Evolutionary conservation across 768 basidiomycete species (phyloP).

Genomic region (Tulasnella sp.): DNA sequence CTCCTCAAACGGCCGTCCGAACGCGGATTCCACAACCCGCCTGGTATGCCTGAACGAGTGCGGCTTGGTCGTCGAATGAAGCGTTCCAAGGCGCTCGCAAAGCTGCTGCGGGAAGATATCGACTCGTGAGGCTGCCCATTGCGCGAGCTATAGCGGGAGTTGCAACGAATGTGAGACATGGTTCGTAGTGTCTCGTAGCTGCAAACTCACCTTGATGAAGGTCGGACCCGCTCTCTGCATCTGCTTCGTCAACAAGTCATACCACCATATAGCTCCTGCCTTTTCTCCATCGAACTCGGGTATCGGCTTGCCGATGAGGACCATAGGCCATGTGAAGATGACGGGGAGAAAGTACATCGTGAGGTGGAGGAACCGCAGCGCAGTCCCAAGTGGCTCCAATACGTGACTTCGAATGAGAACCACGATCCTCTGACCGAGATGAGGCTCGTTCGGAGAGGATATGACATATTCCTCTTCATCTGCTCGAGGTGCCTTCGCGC

Average conservation of each 20-base stretch:
- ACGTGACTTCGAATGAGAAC: conserved; percentile 45
- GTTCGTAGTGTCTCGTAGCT: too few species aligned
- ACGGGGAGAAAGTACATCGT: conserved; percentile 80
- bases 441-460: conserved; percentile 57
- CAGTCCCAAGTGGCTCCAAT: conserved; percentile 79
- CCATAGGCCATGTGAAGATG: conserved; percentile 70
- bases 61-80: conserved; percentile 79
- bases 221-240: conserved; percentile 97
- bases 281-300: conserved; percentile 53
- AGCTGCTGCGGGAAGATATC: conserved; percentile 85
- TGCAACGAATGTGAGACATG: too few species aligned
- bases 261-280: conserved; percentile 98
- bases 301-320: conserved; percentile 48
- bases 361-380: conserved; percentile 71
- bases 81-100: conserved; percentile 69
- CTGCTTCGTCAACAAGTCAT: conserved; percentile 68
- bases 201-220: conserved; percentile 88
- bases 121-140: conserved; percentile 95
- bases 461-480: conserved; percentile 25
- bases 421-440: conserved; percentile 35
- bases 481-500: conserved; percentile 22
- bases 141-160: conserved; percentile 71
- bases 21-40: conserved; percentile 68
- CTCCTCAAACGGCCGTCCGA: conserved; percentile 69
- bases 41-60: conserved; percentile 76